Evolutionary conservation across 768 basidiomycete genomes (phyloP), one percentile per base, ranked within the genome.

Genomic region (Mycena albidolilacea): DNA sequence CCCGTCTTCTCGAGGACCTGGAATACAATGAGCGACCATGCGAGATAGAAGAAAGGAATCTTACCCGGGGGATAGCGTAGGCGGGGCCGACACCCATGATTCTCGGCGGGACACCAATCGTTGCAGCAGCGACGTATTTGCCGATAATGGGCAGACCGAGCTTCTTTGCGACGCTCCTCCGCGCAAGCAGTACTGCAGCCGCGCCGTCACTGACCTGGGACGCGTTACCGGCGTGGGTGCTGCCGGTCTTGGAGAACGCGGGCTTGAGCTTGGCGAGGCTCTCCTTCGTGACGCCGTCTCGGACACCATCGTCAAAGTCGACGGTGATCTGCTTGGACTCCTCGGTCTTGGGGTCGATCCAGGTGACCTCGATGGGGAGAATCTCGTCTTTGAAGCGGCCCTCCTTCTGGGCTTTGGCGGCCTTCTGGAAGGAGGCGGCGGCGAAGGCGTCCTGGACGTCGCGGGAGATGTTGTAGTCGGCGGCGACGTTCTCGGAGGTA

Each of bases 11-110:
- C 86, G 69, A 97, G 90, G 3, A 87, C 87, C 73, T 77, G 14
- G 7, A 21, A 52, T 76, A 62, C 74, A 23, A 35, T 65, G 43
- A 70, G 54, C 8, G 12, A 23, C 21, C 30, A 21, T 52, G 55
- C 11, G 48, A 38, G 41, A 7, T 10, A 50, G 4, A 8, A 39
- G 39, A 41, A 43, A 52, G 3, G 19, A n/a, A 30, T 17, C 82
- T 75, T 38, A 87, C 87, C 70, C 89, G 89, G 55, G 96, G 95
- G 75, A 97, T 95, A 58, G 96, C 97, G 81, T 89, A 93, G 44
- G 94, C 94, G 2, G 96, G 96, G 66, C 96, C 96, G 78, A 97
- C 90, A 78, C 96, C 96, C 95, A 96, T 97, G 80, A 96, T 91
- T 73, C 90, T 89, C 55, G 95, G 95, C 3, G 94, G 93, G 15